Percentiles rank a stretch among this genome's conserved stretches.
These are phyloP conservation scores for Candida berthetii DNA, from an alignment of 805 yeast species.

Conservation along the genomic window DNA sequence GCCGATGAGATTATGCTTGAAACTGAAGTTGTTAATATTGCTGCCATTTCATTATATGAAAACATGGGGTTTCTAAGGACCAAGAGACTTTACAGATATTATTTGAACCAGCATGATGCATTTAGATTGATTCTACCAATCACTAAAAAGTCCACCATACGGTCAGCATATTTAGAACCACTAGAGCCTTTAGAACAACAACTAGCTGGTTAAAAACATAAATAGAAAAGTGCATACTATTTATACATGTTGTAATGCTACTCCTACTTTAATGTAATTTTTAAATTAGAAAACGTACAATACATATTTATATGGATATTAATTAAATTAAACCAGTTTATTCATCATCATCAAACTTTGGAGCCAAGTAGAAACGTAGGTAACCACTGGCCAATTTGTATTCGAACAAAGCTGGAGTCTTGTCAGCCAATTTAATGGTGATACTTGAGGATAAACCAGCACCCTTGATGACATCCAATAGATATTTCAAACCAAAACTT, in stretches of 20 bases:
- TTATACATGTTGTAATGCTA: too few species aligned
- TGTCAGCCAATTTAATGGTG: conserved; percentile 81
- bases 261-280: too few species aligned
- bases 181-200: conserved; percentile 2
- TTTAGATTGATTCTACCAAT: conserved; percentile 80
- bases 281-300: too few species aligned
- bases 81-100: conserved; percentile 79
- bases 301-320: too few species aligned
- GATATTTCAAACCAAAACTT: conserved; percentile 87
- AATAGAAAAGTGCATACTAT: too few species aligned
- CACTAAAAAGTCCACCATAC: conserved; percentile 45
- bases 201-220: background rate
- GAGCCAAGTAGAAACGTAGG: conserved; percentile 93
- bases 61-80: conserved; percentile 69
- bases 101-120: conserved; percentile 91
- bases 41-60: conserved; percentile 67
- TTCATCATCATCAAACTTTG: conserved; percentile 93
- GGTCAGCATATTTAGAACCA: conserved; percentile 49
- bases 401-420: conserved; percentile 91
- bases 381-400: conserved; percentile 88
- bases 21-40: conserved; percentile 76
- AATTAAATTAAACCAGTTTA: conserved; percentile 23
- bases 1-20: conserved; percentile 93
- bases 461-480: conserved; percentile 89
- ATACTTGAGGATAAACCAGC: conserved; percentile 70